Conservation (phyloP, 2,329 filamentous ascomycete genomes). For the Paraphaeosphaeria sporulosa region DNA sequence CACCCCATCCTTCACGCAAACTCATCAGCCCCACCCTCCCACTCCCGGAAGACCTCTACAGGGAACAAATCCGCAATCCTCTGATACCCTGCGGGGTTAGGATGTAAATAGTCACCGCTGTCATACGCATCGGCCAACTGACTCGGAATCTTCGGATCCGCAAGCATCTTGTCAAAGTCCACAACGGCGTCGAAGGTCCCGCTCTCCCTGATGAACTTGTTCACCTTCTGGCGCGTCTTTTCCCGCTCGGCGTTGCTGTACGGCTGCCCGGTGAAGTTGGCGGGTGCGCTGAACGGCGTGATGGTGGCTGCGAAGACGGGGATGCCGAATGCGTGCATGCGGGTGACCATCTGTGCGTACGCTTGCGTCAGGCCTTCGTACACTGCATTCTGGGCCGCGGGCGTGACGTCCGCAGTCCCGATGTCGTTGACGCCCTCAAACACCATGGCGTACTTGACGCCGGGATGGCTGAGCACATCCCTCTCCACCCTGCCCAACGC, state of each 20-base stretch:
- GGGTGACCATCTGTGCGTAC: conserved; percentile 64
- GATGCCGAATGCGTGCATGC: conserved; percentile 63
- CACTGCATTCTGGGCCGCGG: conserved; percentile 55
- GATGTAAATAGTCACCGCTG: conserved; percentile 71
- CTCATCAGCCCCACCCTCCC: conserved; percentile 28
- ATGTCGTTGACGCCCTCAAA: conserved; percentile 73
- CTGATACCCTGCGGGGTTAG: conserved; percentile 66
- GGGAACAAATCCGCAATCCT: conserved; percentile 67
- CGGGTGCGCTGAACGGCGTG: conserved; percentile 65
- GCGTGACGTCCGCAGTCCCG: conserved; percentile 58
- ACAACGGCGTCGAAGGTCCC: conserved; percentile 67
- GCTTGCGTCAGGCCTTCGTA: conserved; percentile 63
- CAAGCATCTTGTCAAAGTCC: conserved; percentile 68
- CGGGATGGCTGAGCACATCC: conserved; percentile 65
- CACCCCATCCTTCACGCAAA: conserved; percentile 20
- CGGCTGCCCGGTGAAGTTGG: conserved; percentile 53
- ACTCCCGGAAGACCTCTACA: conserved; percentile 58
- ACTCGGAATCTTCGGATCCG: conserved; percentile 59
- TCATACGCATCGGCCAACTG: conserved; percentile 61
- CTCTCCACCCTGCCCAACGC: conserved; percentile 65
- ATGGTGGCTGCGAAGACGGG: conserved; percentile 70
- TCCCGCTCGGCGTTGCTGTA: conserved; percentile 66
- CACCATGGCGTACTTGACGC: conserved; percentile 66
- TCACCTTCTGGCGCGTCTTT: conserved; percentile 64
- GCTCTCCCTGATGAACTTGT: conserved; percentile 66